phyloP scores from a whole-genome alignment of 2,329 filamentous ascomycete genomes.

The Cercospora zeae-maydis region DNA sequence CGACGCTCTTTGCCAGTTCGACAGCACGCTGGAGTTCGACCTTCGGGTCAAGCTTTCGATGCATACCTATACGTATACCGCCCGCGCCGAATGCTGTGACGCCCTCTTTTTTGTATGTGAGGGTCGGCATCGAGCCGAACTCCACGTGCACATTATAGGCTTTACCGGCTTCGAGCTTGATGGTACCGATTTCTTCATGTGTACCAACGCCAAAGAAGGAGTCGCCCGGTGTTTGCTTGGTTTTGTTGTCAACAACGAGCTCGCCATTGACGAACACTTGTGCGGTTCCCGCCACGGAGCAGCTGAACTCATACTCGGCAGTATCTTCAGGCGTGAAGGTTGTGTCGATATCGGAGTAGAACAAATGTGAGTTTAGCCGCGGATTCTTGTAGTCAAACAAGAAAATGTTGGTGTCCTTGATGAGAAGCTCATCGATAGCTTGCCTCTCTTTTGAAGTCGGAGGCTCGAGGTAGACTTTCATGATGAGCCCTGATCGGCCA shows the following conservation, averaged over 20 bases:
- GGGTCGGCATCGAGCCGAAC: constrained; percentile 63
- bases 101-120: constrained; percentile 58
- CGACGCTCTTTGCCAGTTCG: constrained; percentile 62
- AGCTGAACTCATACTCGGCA: constrained; percentile 61
- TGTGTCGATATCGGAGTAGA: constrained; percentile 51
- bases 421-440: constrained; percentile 50
- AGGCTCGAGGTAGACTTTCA: constrained; percentile 46
- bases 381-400: constrained; percentile 52
- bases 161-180: constrained; percentile 57
- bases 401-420: constrained; percentile 41
- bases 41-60: constrained; percentile 53
- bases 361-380: constrained; percentile 36
- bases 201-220: constrained; percentile 65
- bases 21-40: constrained; percentile 65
- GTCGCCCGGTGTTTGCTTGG: constrained; percentile 57
- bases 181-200: constrained; percentile 58
- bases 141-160: constrained; percentile 59
- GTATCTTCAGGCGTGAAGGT: constrained; percentile 59
- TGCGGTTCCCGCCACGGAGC: constrained; percentile 64
- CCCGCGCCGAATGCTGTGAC: constrained; percentile 65
- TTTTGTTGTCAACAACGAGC: constrained; percentile 60
- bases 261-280: constrained; percentile 61
- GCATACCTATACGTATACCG: constrained; percentile 59
- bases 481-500: constrained; percentile 28
- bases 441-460: constrained; percentile 45